Evolutionary conservation across 331 rosid species (phyloP).

Genomic region (Spiraea crenata): DNA sequence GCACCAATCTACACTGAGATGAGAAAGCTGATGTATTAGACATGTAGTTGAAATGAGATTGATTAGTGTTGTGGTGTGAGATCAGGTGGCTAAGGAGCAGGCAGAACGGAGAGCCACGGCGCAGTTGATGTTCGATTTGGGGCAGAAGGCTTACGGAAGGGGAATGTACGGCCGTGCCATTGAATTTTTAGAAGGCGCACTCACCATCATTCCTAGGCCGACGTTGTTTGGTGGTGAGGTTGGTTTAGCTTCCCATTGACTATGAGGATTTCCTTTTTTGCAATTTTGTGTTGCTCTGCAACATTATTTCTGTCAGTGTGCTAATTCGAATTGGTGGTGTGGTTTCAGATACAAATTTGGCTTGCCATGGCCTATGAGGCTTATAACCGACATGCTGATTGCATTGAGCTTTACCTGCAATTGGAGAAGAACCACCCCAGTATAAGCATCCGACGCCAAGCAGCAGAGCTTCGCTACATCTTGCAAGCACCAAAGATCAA

Average conservation of each 20-base stretch:
- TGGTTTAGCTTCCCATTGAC: constrained; percentile 29
- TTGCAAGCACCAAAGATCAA: constrained; percentile 94
- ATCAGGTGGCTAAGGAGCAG: constrained; percentile 93
- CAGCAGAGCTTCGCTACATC: constrained; percentile 91
- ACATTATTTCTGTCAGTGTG: background rate
- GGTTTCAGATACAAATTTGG: constrained; percentile 88
- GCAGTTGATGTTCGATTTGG: constrained; percentile 90
- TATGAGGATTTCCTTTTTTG: background rate
- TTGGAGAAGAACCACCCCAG: constrained; percentile 75
- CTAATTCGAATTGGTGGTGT: background rate
- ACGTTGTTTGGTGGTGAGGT: constrained; percentile 98
- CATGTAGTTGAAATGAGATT: background rate
- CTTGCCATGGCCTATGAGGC: constrained; percentile 99
- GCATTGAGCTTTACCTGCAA: constrained; percentile 80
- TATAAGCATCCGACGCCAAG: constrained; percentile 81
- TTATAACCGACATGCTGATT: constrained; percentile 74
- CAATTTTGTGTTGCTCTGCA: background rate
- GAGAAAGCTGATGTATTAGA: too few relatives aligned
- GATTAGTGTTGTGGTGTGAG: constrained; percentile 22
- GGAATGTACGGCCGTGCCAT: constrained; percentile 93
- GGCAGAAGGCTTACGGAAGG: constrained; percentile 88
- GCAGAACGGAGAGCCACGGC: constrained; percentile 94
- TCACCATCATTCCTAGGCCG: constrained; percentile 78
- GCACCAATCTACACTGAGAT: too few relatives aligned
- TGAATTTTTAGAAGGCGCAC: constrained; percentile 93